phyloP scores from a whole-genome alignment of 805 yeast genomes.

The Metschnikowia reukaufii region DNA sequence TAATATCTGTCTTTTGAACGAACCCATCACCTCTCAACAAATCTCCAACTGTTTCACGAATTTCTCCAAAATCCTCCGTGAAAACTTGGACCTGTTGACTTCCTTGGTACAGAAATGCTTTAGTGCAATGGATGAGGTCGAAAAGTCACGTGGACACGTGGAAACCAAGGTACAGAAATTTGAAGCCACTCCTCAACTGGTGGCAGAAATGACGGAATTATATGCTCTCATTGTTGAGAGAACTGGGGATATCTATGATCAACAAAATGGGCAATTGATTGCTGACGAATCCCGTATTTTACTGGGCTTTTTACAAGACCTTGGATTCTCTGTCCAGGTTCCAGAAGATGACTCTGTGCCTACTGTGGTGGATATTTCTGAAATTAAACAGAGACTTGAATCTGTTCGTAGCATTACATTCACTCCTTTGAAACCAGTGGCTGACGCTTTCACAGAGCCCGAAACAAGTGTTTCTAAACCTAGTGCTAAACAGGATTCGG shows the following conservation, averaged over 20 bases:
- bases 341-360: conserved; percentile 8
- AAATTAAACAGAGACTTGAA: conserved; percentile 3
- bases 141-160: no score
- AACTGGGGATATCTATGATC: neutral
- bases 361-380: conserved; percentile 22
- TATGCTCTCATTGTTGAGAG: conserved; percentile 2
- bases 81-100: conserved; percentile 57
- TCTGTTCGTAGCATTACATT: neutral
- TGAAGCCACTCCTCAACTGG: neutral
- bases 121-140: conserved; percentile 3
- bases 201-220: neutral
- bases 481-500: neutral
- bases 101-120: conserved; percentile 50
- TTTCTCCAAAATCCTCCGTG: conserved; percentile 37
- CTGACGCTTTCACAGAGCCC: neutral
- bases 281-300: conserved; percentile 1
- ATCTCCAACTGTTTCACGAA: conserved; percentile 8
- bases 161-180: neutral
- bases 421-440: neutral
- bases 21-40: conserved; percentile 51
- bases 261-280: neutral
- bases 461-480: neutral
- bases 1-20: conserved; percentile 50
- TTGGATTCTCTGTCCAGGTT: conserved; percentile 10
- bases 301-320: neutral